Evolutionary conservation across 2,329 filamentous ascomycete genomes (phyloP).

Genomic region (Fusarium sp.): DNA sequence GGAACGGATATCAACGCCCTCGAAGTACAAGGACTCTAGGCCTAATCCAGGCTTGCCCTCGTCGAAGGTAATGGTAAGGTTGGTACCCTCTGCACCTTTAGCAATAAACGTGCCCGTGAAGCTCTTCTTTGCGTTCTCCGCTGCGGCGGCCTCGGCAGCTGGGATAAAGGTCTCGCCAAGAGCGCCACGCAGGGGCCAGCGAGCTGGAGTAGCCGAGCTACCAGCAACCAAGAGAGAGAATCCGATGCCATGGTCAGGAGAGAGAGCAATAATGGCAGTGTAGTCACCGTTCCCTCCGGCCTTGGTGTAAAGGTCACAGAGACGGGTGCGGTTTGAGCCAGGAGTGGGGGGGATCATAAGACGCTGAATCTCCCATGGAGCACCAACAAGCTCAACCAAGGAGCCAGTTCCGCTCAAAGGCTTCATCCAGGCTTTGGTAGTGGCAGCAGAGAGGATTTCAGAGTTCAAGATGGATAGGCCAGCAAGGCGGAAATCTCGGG

Average conservation of each 20-base stretch:
- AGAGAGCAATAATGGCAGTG: conserved; percentile 16
- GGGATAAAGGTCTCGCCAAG: conserved; percentile 34
- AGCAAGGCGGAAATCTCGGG: conserved; percentile 21
- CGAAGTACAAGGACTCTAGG: conserved; percentile 3
- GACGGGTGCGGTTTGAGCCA: conserved; percentile 29
- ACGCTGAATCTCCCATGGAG: conserved; percentile 38
- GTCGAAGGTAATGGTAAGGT: conserved; percentile 32
- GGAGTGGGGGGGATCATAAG: conserved; percentile 38
- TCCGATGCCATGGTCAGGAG: conserved; percentile 35
- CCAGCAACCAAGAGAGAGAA: conserved; percentile 46
- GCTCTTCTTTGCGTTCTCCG: conserved; percentile 31
- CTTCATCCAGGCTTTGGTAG: conserved; percentile 35
- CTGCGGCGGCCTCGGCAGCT: conserved; percentile 34
- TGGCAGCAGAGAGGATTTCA: conserved; percentile 14
- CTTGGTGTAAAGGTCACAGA: conserved; percentile 36
- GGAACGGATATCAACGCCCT: not conserved
- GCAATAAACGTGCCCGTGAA: conserved; percentile 33
- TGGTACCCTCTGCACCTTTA: conserved; percentile 8
- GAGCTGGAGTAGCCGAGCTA: conserved; percentile 19
- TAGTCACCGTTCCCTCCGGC: conserved; percentile 25
- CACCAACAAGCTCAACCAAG: conserved; percentile 31
- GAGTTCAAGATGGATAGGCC: conserved; percentile 40
- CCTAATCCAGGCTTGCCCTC: conserved; percentile 25
- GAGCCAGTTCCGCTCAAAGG: conserved; percentile 33
- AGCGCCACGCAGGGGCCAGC: conserved; percentile 27